Base-by-base conservation (phyloP, 2,329 filamentous ascomycete genomes). In the Epichloe uncinata region DNA sequence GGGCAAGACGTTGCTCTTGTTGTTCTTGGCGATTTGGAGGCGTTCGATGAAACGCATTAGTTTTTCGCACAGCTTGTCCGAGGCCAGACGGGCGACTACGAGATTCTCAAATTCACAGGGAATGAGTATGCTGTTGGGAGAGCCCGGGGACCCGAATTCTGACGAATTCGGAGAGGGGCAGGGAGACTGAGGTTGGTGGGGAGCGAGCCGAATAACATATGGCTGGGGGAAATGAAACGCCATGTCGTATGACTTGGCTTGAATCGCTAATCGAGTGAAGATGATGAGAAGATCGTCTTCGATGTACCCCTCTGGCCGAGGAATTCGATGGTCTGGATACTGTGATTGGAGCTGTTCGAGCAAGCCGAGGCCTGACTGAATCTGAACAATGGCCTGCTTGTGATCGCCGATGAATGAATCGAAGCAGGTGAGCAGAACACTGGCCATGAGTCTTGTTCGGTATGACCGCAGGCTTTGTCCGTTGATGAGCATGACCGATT, bases 191-290 rank as follows among this genome's bases (percentile, higher is more conserved):
- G 6, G 69, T 55, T 55, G 66, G 59, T 43, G 66, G 58, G 51
- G 56, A 49, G 43, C 65, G 53, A 53, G 72, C 5, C 71, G 71
- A 52, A 82, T 77, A 6, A 82, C 78, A 50, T 74, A 80, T 0
- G 79, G 78, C 33, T 78, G 70, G 79, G 79, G 79, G 52, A 82
- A 82, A 60, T 83, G 79, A 58, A 82, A 83, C 34, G 79, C 79
- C 77, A 82, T 78, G 57, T 82, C 79, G 59, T 83, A 83, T 0
- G 78, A 81, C 58, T 82, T 83, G 42, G 79, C 79, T 60, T 82
- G 79, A 42, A 82, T 79, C 2, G 78, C 78, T 2, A 82, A 67
- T 4, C 79, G 73, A 1, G 75, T 81, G 56, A 82, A 82, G 68
- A 82, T 81, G 46, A 78, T 75, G 5, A 78, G 69, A 26, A 83